Evolutionary conservation across 768 basidiomycete genomes (phyloP).

Genomic region (Rubroboletus pulcherrimus): DNA sequence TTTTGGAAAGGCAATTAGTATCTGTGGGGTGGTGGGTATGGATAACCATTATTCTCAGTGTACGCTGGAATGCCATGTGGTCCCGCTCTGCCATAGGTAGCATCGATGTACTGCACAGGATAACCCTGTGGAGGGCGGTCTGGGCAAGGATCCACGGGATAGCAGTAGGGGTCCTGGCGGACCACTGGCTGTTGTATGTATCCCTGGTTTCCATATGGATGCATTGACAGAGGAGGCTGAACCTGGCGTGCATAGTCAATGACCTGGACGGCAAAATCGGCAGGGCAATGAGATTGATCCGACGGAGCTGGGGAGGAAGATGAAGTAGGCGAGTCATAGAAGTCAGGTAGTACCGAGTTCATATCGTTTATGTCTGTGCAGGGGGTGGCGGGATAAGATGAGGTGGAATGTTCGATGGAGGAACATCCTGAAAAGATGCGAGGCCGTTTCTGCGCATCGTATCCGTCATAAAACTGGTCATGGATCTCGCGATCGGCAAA

Average conservation of each 20-base stretch:
- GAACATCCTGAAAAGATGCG: constrained; percentile 11
- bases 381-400: constrained; percentile 11
- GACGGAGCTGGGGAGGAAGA: constrained; percentile 23
- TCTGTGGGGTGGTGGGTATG: constrained; percentile 4
- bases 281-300: constrained; percentile 21
- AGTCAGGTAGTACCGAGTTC: constrained; percentile 10
- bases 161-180: constrained; percentile 14
- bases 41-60: constrained; percentile 12
- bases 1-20: background rate
- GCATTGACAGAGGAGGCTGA: constrained; percentile 1
- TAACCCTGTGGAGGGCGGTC: constrained; percentile 15
- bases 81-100: constrained; percentile 4
- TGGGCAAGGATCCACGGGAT: constrained; percentile 2
- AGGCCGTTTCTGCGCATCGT: constrained; percentile 16
- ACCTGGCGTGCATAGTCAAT: constrained; percentile 1
- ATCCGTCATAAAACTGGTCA: constrained; percentile 4
- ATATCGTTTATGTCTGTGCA: constrained; percentile 14
- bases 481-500: constrained; percentile 7
- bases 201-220: background rate
- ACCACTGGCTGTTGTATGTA: constrained; percentile 7
- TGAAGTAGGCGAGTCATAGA: constrained; percentile 23
- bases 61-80: constrained; percentile 14
- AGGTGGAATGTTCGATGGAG: constrained; percentile 1
- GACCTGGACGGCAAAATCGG: constrained; percentile 8
- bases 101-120: constrained; percentile 6